Evolutionary conservation across 2,329 filamentous ascomycete genomes (phyloP).

Genomic region (Neodidymelliopsis sp.): DNA sequence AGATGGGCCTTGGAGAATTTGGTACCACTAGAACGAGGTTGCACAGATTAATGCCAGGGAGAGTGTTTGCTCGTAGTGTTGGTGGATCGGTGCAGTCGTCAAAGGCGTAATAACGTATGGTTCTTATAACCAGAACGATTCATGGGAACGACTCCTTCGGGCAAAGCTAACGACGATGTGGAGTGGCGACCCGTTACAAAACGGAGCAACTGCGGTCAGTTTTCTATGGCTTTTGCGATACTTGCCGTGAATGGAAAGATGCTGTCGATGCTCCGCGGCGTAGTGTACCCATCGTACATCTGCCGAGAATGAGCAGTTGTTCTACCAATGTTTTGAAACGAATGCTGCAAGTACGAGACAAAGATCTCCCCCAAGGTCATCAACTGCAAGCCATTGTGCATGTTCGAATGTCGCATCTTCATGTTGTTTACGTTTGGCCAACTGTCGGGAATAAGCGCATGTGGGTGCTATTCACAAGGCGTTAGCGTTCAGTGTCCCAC

Average conservation of each 20-base stretch:
- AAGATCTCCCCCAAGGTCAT: no score
- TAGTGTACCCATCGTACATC: neutral
- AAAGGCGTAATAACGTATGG: neutral
- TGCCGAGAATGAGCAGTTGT: neutral
- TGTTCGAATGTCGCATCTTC: no score
- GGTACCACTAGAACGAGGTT: constrained; percentile 1
- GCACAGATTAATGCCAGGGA: constrained; percentile 4
- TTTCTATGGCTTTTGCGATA: constrained; percentile 19
- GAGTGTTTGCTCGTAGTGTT: neutral
- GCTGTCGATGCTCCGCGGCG: constrained; percentile 5
- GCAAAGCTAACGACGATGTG: neutral
- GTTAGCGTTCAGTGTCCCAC: constrained; percentile 19
- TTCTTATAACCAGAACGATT: no score
- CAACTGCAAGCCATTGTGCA: no score
- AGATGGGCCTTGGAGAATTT: constrained; percentile 12
- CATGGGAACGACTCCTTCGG: neutral
- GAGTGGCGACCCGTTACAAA: constrained; percentile 11
- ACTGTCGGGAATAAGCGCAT: constrained; percentile 12
- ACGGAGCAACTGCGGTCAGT: constrained; percentile 21
- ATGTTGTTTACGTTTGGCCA: neutral
- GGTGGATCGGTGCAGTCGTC: neutral
- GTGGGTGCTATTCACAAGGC: constrained; percentile 18
- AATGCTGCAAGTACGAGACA: no score
- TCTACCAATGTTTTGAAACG: no score
- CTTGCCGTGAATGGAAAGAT: constrained; percentile 19